Percentiles rank a stretch among this genome's conserved stretches.
phyloP scores from a whole-genome alignment of 2,329 filamentous ascomycete species.

The Celoporthe dispersa region DNA sequence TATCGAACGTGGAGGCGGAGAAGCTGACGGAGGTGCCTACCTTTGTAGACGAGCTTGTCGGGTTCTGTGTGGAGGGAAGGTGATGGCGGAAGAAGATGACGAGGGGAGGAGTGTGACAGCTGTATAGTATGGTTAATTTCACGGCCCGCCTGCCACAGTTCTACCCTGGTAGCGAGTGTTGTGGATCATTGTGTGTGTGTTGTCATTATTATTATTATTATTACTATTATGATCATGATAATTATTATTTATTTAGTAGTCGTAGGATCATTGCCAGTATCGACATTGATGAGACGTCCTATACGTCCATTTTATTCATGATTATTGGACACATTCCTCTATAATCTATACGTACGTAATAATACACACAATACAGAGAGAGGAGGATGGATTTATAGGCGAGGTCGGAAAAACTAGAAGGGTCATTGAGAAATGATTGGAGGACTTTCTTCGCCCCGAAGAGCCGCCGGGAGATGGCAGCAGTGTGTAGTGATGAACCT shows the following conservation, averaged over 20 bases:
- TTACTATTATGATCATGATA: background rate
- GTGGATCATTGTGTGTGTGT: background rate
- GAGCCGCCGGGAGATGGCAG: conserved; percentile 2
- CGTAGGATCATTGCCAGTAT: too few relatives aligned
- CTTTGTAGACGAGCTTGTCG: conserved; percentile 52
- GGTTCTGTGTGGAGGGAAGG: conserved; percentile 32
- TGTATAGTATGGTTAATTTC: background rate
- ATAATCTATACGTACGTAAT: background rate
- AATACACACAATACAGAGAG: background rate
- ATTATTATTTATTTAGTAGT: background rate
- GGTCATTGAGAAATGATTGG: background rate
- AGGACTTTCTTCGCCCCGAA: conserved; percentile 10
- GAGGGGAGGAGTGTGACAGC: conserved; percentile 2
- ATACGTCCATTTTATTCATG: too few relatives aligned
- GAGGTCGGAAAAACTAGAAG: background rate
- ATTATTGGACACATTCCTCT: too few relatives aligned
- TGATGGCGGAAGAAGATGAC: conserved; percentile 6
- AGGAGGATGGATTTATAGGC: background rate
- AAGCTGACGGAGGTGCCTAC: conserved; percentile 42
- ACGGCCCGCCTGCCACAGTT: too few relatives aligned
- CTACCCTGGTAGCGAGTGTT: too few relatives aligned
- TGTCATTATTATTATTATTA: background rate
- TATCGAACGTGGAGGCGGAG: conserved; percentile 42
- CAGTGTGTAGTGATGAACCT: background rate
- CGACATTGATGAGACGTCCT: too few relatives aligned